Conservation (phyloP, 1,139 yeast genomes). For the Cylindricascospora bacillispora region DNA sequence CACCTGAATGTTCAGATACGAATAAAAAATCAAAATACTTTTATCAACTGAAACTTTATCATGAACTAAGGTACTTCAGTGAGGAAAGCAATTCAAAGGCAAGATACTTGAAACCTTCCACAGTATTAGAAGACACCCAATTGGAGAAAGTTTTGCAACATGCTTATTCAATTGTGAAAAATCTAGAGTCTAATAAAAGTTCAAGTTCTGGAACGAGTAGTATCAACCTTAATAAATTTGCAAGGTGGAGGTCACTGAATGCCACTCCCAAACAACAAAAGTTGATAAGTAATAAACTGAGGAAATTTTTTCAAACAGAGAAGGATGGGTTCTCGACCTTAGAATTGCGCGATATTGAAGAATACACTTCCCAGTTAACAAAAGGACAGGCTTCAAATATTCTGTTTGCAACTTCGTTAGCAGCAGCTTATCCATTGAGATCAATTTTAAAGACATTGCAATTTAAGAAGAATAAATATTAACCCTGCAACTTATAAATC, state of each 20-base stretch:
- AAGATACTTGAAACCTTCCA: slow-evolving; percentile 10
- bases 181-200: slow-evolving; percentile 5
- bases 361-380: slow-evolving; percentile 19
- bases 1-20: not conserved
- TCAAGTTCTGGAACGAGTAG: slow-evolving; percentile 7
- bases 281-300: slow-evolving; percentile 10
- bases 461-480: no score
- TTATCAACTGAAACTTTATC: slow-evolving; percentile 14
- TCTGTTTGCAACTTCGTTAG: slow-evolving; percentile 32
- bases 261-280: slow-evolving; percentile 23
- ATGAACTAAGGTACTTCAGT: slow-evolving; percentile 13
- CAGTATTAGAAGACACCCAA: slow-evolving; percentile 11
- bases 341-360: slow-evolving; percentile 12
- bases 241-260: slow-evolving; percentile 24
- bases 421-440: slow-evolving; percentile 21
- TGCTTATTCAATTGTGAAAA: slow-evolving; percentile 10
- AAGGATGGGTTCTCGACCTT: slow-evolving; percentile 4
- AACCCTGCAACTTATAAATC: no score
- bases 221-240: slow-evolving; percentile 13
- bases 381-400: slow-evolving; percentile 33
- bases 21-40: slow-evolving; percentile 2
- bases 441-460: slow-evolving; percentile 11
- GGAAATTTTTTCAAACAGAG: slow-evolving; percentile 7
- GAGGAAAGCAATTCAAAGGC: slow-evolving; percentile 7
- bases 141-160: slow-evolving; percentile 14